phyloP scores from a whole-genome alignment of 345 rosid species.

The Triadica sebifera region DNA sequence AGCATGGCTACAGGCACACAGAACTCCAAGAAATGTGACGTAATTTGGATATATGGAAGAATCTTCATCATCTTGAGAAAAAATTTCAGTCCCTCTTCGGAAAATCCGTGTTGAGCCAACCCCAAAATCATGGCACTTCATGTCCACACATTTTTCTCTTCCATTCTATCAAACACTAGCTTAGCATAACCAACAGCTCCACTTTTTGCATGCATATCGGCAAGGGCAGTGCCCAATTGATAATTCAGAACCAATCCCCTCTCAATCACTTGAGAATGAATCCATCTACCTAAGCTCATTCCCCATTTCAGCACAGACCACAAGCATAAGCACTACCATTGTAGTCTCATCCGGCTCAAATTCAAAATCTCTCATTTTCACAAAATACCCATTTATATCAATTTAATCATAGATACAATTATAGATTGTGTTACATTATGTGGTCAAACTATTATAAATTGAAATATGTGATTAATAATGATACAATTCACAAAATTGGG shows the following conservation, averaged over 20 bases:
- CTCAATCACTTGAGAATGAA: conserved; percentile 58
- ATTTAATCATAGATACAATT: no score
- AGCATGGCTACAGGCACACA: conserved; percentile 77
- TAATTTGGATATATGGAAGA: conserved; percentile 55
- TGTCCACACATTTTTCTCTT: conserved; percentile 71
- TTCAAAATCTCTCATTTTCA: conserved; percentile 43
- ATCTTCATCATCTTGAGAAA: conserved; percentile 48
- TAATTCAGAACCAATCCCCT: conserved; percentile 55
- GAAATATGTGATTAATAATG: no score
- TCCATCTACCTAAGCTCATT: conserved; percentile 72
- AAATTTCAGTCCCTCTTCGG: conserved; percentile 54
- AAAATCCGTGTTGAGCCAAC: conserved; percentile 71
- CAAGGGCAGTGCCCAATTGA: conserved; percentile 76
- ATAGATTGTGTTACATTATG: no score
- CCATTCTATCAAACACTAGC: conserved; percentile 50
- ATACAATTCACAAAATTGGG: no score
- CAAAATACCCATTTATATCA: no score
- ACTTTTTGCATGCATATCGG: conserved; percentile 73
- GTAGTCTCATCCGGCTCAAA: conserved; percentile 68
- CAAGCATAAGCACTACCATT: conserved; percentile 67
- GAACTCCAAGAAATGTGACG: conserved; percentile 84
- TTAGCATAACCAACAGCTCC: conserved; percentile 54
- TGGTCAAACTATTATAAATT: no score
- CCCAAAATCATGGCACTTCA: conserved; percentile 96
- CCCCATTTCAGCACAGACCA: conserved; percentile 48